phyloP scores from a whole-genome alignment of 768 basidiomycete genomes.

The Tricholoma terreum region DNA sequence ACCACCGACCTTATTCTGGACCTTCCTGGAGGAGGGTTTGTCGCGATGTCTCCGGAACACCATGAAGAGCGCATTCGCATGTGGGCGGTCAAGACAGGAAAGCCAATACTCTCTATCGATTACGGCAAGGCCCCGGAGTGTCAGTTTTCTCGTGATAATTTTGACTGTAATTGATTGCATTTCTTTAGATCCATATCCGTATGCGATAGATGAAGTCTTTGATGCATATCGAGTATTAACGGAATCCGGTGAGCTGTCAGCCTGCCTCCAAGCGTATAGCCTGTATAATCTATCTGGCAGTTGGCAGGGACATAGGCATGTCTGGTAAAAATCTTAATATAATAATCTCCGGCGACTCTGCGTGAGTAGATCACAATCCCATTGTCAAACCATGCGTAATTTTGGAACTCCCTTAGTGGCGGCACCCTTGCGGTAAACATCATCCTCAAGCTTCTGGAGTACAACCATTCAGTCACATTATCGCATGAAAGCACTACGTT shows the following conservation, averaged over 20 bases:
- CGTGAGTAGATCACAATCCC: conserved; percentile 54
- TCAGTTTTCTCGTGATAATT: conserved; percentile 32
- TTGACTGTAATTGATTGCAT: conserved; percentile 4
- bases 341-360: conserved; percentile 91
- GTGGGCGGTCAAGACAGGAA: conserved; percentile 80
- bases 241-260: conserved; percentile 50
- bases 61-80: conserved; percentile 89
- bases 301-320: conserved; percentile 82
- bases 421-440: conserved; percentile 84
- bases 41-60: conserved; percentile 94
- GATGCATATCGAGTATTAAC: conserved; percentile 83
- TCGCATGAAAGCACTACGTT: conserved; percentile 39
- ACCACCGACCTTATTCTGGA: conserved; percentile 86
- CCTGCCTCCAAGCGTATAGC: not conserved
- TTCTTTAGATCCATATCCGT: conserved; percentile 87
- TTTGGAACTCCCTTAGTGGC: conserved; percentile 51
- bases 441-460: conserved; percentile 82
- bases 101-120: conserved; percentile 81
- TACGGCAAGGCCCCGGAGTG: conserved; percentile 98
- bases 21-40: conserved; percentile 94
- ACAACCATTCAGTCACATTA: conserved; percentile 31
- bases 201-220: conserved; percentile 92
- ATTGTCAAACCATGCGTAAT: conserved; percentile 5
- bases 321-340: conserved; percentile 76
- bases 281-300: conserved; percentile 25